A percentile compares a stretch with the other conserved stretches of the same genome.
Conservation (phyloP, 768 basidiomycete species). For the Lactifluus volemus region DNA sequence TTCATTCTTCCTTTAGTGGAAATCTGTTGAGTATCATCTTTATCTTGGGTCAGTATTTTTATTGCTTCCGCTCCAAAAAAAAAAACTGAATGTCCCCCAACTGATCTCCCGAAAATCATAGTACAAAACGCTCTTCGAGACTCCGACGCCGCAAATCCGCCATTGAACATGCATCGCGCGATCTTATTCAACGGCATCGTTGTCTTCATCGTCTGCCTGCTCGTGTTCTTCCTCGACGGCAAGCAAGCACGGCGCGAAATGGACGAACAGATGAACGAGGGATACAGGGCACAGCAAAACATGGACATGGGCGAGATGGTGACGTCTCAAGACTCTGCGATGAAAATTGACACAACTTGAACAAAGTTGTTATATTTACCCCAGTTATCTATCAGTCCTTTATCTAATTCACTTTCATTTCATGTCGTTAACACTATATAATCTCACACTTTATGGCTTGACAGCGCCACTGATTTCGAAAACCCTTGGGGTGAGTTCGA, state of each 20-base stretch:
- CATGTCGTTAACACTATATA: too few species aligned
- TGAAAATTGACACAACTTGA: too few species aligned
- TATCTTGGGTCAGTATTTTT: background rate
- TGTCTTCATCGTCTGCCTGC: conserved; percentile 31
- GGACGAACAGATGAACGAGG: conserved; percentile 44
- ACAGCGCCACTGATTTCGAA: too few species aligned
- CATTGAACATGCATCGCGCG: conserved; percentile 61
- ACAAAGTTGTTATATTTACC: too few species aligned
- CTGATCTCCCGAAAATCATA: background rate
- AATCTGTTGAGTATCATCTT: conserved; percentile 4
- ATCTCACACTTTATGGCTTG: too few species aligned
- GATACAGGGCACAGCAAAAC: background rate
- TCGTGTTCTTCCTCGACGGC: conserved; percentile 48
- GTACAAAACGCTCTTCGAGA: conserved; percentile 58
- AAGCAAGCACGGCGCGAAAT: conserved; percentile 51
- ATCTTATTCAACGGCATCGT: conserved; percentile 58
- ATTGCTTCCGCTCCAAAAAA: background rate
- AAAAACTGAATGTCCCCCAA: background rate
- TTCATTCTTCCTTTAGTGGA: background rate
- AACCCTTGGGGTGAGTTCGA: too few species aligned
- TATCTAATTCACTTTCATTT: too few species aligned
- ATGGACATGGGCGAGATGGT: background rate
- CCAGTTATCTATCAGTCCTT: too few species aligned
- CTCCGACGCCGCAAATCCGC: conserved; percentile 49
- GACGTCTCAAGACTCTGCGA: too few species aligned